Base-by-base conservation (phyloP, 2,329 filamentous ascomycete species). In the Claviceps quebecensis region DNA sequence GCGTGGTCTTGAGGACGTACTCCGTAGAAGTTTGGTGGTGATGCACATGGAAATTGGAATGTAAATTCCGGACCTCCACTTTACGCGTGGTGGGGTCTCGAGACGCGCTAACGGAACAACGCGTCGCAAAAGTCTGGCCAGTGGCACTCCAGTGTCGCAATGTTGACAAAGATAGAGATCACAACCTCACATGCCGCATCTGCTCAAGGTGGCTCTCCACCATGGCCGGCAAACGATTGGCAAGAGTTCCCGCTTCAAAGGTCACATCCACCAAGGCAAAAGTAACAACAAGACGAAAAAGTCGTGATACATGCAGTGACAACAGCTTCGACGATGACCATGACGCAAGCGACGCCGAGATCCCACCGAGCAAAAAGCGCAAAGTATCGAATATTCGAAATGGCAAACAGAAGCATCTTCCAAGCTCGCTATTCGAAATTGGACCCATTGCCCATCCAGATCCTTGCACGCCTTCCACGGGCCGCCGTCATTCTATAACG, bases 401-500 rank as follows among this genome's bases (percentile, higher is more conserved):
- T 5, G 34, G 36, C 19, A 51, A 26, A 39, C 39, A 41, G 17
- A 34, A 34, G 8, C 14, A 3, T 16, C n/a, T 51, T 5, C 39
- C 47, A 34, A 44, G 29, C 29, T 51, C 49, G 2, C 48, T 59
- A 17, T 55, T 58, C 44, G 48, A 49, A 9, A 50, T 50, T 11
- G 40, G 38, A n/a, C 17, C 36, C n/a, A 37, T 43, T 11, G 26
- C 53, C n/a, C 37, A 47, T 19, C 50, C 22, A 36, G 46, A 55
- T 29, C 26, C 54, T 2, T 61, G 58, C 45, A 23, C 47, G 17
- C 53, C 55, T 4, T 53, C 55, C 5, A 39, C 37, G 14, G 47
- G 50, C 14, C 57, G 58, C 4, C 53, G 16, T 3, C 58, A 60
- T 41, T 52, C 54, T 16, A 14, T 53, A 45, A 39, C 56, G 34